phyloP scores from a whole-genome alignment of 164 flowering plant genomes.

The Chimonanthus praecox region DNA sequence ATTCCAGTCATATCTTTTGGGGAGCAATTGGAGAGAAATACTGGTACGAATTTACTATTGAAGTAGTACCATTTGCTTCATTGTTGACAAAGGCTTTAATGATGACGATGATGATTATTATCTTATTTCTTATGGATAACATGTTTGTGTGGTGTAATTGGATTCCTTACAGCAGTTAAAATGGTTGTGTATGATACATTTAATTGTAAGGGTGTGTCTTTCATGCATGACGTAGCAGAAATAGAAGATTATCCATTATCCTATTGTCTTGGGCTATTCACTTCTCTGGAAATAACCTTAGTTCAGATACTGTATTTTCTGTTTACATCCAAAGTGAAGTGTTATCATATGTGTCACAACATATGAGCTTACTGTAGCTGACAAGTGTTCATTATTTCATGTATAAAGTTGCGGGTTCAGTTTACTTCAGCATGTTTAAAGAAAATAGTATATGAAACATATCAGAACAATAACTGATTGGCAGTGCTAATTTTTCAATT shows the following conservation, averaged over 20 bases:
- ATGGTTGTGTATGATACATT: background rate
- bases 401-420: too few relatives aligned
- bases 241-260: background rate
- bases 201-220: background rate
- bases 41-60: constrained; percentile 36
- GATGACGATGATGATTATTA: too few relatives aligned
- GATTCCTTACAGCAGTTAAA: too few relatives aligned
- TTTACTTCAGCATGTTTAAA: too few relatives aligned
- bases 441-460: too few relatives aligned
- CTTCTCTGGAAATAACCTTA: background rate
- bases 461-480: background rate
- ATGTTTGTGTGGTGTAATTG: background rate
- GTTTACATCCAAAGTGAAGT: background rate
- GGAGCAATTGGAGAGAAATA: constrained; percentile 80
- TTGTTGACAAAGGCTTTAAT: too few relatives aligned
- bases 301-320: background rate
- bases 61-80: background rate
- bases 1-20: constrained; percentile 95
- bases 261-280: background rate
- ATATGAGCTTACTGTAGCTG: too few relatives aligned
- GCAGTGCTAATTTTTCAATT: background rate
- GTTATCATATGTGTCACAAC: background rate
- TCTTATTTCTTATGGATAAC: background rate
- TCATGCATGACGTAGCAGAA: background rate
- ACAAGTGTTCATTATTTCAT: too few relatives aligned